phyloP scores from a whole-genome alignment of 2,329 filamentous ascomycete genomes.

The Colletotrichum sp. region DNA sequence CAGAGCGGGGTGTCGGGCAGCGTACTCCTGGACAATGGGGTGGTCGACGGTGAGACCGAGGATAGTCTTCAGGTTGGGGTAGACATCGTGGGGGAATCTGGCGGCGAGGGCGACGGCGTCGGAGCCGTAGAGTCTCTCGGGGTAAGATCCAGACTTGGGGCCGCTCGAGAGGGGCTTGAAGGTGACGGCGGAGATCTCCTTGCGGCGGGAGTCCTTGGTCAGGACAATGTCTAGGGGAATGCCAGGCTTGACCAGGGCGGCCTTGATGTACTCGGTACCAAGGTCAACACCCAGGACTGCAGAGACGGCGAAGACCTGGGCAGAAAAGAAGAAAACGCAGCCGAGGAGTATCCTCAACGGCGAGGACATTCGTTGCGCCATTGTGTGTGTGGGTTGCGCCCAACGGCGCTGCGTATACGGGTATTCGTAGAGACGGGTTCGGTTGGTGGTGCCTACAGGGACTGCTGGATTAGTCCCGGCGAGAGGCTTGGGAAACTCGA shows the following conservation, averaged over 20 bases:
- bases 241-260: slow-evolving; percentile 92
- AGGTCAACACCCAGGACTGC: slow-evolving; percentile 92
- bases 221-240: slow-evolving; percentile 97
- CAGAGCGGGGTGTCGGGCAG: slow-evolving; percentile 77
- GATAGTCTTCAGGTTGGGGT: slow-evolving; percentile 89
- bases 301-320: slow-evolving; percentile 59
- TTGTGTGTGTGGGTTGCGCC: slow-evolving; percentile 25
- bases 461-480: slow-evolving; percentile 5
- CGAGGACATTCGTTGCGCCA: slow-evolving; percentile 37
- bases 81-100: slow-evolving; percentile 91
- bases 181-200: slow-evolving; percentile 87
- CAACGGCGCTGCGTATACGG: slow-evolving; percentile 9
- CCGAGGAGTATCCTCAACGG: slow-evolving; percentile 43
- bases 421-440: background rate
- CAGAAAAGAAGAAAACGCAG: slow-evolving; percentile 45
- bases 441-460: background rate
- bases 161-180: slow-evolving; percentile 84
- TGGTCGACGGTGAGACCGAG: slow-evolving; percentile 74
- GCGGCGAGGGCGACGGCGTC: slow-evolving; percentile 88
- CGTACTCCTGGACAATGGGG: slow-evolving; percentile 71
- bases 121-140: slow-evolving; percentile 89
- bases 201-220: slow-evolving; percentile 96
- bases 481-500: slow-evolving; percentile 1
- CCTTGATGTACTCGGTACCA: slow-evolving; percentile 97
- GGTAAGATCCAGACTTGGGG: slow-evolving; percentile 69